phyloP scores from a whole-genome alignment of 345 rosid genomes.

The Corchorus capsularis region DNA sequence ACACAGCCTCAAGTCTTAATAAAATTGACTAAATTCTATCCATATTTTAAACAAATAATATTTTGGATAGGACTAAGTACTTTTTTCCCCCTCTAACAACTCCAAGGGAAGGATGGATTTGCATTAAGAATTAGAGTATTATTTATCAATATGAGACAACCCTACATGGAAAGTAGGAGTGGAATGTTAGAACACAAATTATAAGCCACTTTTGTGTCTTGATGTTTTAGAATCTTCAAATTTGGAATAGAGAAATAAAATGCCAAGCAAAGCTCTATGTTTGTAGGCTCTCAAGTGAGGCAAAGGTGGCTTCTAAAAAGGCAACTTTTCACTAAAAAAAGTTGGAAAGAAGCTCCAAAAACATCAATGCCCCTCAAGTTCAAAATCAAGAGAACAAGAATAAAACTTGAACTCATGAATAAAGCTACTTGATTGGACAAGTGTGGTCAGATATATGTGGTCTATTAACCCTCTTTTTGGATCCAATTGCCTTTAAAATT shows the following conservation, averaged over 20 bases:
- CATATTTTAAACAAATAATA: too few species aligned
- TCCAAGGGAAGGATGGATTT: too few species aligned
- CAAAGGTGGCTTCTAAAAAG: slow-evolving; percentile 24
- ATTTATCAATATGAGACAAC: too few species aligned
- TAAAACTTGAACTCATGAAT: neutral
- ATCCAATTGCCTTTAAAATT: slow-evolving; percentile 27
- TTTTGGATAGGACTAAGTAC: too few species aligned
- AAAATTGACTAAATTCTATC: too few species aligned
- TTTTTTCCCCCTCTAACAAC: too few species aligned
- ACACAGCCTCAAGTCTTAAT: too few species aligned
- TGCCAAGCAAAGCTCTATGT: slow-evolving; percentile 16
- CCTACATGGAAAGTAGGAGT: too few species aligned
- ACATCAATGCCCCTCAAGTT: slow-evolving; percentile 35
- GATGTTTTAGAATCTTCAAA: slow-evolving; percentile 7
- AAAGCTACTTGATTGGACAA: slow-evolving; percentile 27
- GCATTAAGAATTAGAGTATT: too few species aligned
- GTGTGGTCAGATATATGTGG: slow-evolving; percentile 30
- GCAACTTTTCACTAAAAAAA: slow-evolving; percentile 8
- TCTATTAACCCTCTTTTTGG: slow-evolving; percentile 21
- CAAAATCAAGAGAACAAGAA: slow-evolving; percentile 43
- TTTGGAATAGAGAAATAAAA: slow-evolving; percentile 8
- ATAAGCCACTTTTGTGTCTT: too few species aligned
- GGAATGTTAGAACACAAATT: too few species aligned
- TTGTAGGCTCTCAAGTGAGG: slow-evolving; percentile 30
- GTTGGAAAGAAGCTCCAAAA: slow-evolving; percentile 13